Percentiles rank a stretch among this genome's conserved stretches.
phyloP scores from a whole-genome alignment of 768 basidiomycete genomes.

The Cubamyces lactineus region DNA sequence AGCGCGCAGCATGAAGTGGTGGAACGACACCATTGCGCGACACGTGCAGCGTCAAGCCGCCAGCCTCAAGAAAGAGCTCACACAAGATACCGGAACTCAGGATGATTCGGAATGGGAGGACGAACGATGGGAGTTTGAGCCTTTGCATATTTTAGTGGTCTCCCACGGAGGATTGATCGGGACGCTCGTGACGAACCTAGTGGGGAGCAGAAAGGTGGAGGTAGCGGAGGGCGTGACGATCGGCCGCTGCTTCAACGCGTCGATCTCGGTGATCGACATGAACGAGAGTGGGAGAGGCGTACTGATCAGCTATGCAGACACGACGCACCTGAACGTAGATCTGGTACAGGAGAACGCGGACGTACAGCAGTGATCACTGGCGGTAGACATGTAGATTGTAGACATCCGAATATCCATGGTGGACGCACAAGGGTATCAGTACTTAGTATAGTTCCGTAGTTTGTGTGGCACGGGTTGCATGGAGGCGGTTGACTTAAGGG shows the following conservation, averaged over 20 bases:
- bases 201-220: slow-evolving; percentile 43
- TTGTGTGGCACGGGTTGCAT: not conserved
- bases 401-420: not conserved
- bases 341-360: slow-evolving; percentile 58
- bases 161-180: slow-evolving; percentile 71
- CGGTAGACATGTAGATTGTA: not conserved
- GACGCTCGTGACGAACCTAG: slow-evolving; percentile 51
- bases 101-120: not conserved
- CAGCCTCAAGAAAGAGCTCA: not conserved
- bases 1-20: slow-evolving; percentile 63
- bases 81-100: not conserved
- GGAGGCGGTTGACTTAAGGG: slow-evolving; percentile 24
- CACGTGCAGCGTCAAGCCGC: slow-evolving; percentile 25
- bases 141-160: slow-evolving; percentile 56
- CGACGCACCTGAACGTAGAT: slow-evolving; percentile 50
- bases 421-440: not conserved
- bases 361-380: slow-evolving; percentile 27
- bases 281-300: slow-evolving; percentile 40
- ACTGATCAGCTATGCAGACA: slow-evolving; percentile 57
- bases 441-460: not conserved
- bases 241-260: slow-evolving; percentile 52
- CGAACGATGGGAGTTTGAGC: slow-evolving; percentile 24
- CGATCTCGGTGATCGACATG: slow-evolving; percentile 64
- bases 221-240: slow-evolving; percentile 39
- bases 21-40: slow-evolving; percentile 50